phyloP scores from a whole-genome alignment of 1,284 basidiomycete genomes.

The Cryptococcus sp. region DNA sequence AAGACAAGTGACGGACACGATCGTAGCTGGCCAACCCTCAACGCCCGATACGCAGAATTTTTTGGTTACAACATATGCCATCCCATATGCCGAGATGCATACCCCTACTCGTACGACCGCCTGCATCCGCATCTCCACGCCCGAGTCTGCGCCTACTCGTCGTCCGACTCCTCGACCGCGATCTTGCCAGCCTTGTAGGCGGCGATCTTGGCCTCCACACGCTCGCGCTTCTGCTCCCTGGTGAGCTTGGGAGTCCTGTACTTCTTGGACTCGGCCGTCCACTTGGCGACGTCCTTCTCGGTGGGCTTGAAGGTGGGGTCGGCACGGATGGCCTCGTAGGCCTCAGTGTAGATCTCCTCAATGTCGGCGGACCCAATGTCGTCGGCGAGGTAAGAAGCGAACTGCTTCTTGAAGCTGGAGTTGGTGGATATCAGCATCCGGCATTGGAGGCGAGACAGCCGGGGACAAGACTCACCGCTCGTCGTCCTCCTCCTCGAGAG shows the following conservation, averaged over 20 bases:
- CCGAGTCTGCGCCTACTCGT: constrained; percentile 16
- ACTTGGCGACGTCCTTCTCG: constrained; percentile 81
- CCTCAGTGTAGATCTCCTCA: constrained; percentile 90
- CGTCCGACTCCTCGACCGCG: constrained; percentile 24
- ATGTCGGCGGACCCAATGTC: constrained; percentile 95
- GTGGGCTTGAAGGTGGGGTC: constrained; percentile 87
- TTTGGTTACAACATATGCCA: too few species aligned
- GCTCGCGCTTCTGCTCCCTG: constrained; percentile 69
- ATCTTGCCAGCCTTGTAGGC: constrained; percentile 66
- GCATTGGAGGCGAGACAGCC: not conserved
- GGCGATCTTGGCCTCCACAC: constrained; percentile 77
- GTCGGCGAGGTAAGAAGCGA: constrained; percentile 90
- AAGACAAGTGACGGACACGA: too few species aligned
- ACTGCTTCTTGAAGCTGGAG: constrained; percentile 99
- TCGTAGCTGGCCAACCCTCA: too few species aligned
- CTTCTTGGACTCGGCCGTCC: constrained; percentile 82
- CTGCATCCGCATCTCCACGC: not conserved
- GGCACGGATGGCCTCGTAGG: constrained; percentile 91
- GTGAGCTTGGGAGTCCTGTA: constrained; percentile 70
- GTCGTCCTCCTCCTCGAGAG: constrained; percentile 98
- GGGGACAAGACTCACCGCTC: constrained; percentile 62
- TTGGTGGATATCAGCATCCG: not conserved
- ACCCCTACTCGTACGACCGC: not conserved
- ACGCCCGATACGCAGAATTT: too few species aligned
- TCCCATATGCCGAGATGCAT: not conserved